Evolutionary conservation across 179 eudicot species (phyloP).

Genomic region (Nepenthes alata): DNA sequence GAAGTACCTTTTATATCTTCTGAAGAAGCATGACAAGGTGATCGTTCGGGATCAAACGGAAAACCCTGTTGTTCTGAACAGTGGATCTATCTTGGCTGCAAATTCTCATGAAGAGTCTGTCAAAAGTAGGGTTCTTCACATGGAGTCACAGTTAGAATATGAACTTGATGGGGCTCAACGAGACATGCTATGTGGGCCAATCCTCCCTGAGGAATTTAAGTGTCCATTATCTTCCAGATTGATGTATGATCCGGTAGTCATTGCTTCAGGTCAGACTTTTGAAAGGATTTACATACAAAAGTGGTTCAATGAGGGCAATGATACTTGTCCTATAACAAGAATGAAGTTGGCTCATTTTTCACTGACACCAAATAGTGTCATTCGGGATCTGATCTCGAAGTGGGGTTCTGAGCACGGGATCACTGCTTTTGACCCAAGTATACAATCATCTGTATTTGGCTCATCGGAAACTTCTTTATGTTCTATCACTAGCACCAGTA

Average conservation of each 20-base stretch:
- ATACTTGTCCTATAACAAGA: constrained; percentile 55
- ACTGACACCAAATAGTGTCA: constrained; percentile 39
- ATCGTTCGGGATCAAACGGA: constrained; percentile 23
- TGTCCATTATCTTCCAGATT: constrained; percentile 56
- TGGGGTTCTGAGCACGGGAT: constrained; percentile 37
- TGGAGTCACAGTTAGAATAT: constrained; percentile 14
- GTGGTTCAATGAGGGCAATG: constrained; percentile 75
- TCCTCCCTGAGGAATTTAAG: constrained; percentile 52
- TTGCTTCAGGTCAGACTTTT: constrained; percentile 65
- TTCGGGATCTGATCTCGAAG: constrained; percentile 43
- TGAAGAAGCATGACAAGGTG: constrained; percentile 37
- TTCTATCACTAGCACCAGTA: constrained; percentile 47
- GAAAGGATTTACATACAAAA: constrained; percentile 62
- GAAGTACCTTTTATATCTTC: constrained; percentile 29
- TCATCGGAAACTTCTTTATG: constrained; percentile 39
- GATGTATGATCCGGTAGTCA: constrained; percentile 74
- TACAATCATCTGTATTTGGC: constrained; percentile 13
- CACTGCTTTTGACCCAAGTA: constrained; percentile 20
- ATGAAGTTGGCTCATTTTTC: constrained; percentile 32
- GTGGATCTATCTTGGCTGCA: constrained; percentile 8
- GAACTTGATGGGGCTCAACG: constrained; percentile 11
- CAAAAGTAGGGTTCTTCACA: constrained; percentile 1
- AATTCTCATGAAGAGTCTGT: constrained; percentile 13
- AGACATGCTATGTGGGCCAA: constrained; percentile 12
- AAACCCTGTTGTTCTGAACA: constrained; percentile 7